phyloP scores from a whole-genome alignment of 2,329 filamentous ascomycete species.

The Fusarium temperatum region DNA sequence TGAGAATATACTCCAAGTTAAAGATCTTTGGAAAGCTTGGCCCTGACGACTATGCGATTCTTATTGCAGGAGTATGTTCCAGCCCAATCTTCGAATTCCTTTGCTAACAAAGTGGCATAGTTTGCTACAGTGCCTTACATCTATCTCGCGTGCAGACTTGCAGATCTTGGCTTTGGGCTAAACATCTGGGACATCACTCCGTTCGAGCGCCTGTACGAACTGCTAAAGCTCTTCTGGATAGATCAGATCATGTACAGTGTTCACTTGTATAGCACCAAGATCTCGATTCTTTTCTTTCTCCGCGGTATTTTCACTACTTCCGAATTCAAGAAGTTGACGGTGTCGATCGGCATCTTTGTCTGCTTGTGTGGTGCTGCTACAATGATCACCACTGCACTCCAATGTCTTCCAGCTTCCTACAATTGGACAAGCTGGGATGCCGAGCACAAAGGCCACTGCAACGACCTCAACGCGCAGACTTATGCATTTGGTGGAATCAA shows the following conservation, averaged over 20 bases:
- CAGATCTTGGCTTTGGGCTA: constrained; percentile 30
- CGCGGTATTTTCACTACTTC: constrained; percentile 17
- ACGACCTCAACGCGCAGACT: constrained; percentile 30
- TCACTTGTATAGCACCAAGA: constrained; percentile 33
- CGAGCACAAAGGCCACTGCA: constrained; percentile 22
- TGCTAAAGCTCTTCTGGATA: constrained; percentile 32
- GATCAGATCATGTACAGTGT: constrained; percentile 36
- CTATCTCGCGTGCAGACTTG: constrained; percentile 19
- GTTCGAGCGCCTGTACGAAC: constrained; percentile 22
- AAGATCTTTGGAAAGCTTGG: constrained; percentile 22
- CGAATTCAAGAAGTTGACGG: constrained; percentile 11
- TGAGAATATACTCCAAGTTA: constrained; percentile 24
- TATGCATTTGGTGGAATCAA: constrained; percentile 34
- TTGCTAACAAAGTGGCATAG: neutral
- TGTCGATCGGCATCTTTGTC: constrained; percentile 16
- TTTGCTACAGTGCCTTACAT: constrained; percentile 29
- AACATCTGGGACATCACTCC: constrained; percentile 30
- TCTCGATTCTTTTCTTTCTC: constrained; percentile 32
- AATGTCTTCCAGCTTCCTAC: constrained; percentile 28
- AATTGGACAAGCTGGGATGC: constrained; percentile 33
- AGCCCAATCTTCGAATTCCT: rapidly evolving
- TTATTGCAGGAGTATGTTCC: constrained; percentile 22
- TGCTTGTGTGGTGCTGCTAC: constrained; percentile 17
- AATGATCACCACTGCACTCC: constrained; percentile 22
- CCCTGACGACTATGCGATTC: constrained; percentile 22